These are phyloP conservation scores for Pinus albicaulis DNA, from an alignment of 75 land plant species.

Conservation along the genomic window DNA sequence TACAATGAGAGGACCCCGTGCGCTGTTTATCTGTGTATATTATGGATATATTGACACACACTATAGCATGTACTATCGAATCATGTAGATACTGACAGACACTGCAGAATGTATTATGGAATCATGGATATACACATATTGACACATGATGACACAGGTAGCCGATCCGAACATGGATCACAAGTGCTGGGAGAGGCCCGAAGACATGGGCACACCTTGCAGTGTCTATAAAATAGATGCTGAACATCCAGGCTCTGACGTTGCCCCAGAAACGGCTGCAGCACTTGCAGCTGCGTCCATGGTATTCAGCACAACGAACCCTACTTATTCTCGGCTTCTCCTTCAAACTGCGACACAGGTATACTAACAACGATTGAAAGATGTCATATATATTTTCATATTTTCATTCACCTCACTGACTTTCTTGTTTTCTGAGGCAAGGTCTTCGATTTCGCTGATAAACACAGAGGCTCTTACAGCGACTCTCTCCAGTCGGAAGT, in stretches of 20 bases:
- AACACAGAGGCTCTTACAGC: conserved; percentile 41
- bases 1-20: too few species aligned
- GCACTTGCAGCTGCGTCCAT: conserved; percentile 45
- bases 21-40: too few species aligned
- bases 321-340: conserved; percentile 16
- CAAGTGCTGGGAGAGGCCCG: background rate
- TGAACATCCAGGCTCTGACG: conserved; percentile 28
- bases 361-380: background rate
- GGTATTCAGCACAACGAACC: conserved; percentile 13
- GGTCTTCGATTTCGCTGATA: conserved; percentile 25
- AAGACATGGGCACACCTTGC: conserved; percentile 40
- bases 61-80: too few species aligned
- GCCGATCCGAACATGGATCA: too few species aligned
- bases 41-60: too few species aligned
- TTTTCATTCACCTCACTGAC: background rate
- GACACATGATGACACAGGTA: too few species aligned
- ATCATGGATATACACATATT: too few species aligned
- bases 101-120: too few species aligned
- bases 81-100: too few species aligned
- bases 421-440: background rate
- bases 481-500: conserved; percentile 23
- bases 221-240: conserved; percentile 25
- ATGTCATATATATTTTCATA: too few species aligned
- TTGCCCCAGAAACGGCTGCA: conserved; percentile 40
- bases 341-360: conserved; percentile 12